These are phyloP conservation scores for Taiwanofungus camphoratus DNA, from an alignment of 1,284 basidiomycete species.

Conservation along the genomic window DNA sequence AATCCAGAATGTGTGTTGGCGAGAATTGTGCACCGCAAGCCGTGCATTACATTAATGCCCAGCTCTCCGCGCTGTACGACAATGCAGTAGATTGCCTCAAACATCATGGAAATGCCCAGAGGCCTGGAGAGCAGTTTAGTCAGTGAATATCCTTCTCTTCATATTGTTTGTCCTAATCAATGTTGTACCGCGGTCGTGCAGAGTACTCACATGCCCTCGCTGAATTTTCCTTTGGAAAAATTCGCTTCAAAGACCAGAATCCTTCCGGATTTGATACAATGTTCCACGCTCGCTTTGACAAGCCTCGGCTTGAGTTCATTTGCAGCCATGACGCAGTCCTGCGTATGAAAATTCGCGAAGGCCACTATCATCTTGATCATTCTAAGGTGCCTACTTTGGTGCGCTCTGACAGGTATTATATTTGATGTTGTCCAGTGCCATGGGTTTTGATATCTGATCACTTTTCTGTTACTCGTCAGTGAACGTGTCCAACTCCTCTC, in stretches of 20 bases:
- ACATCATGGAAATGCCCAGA: conserved; percentile 16
- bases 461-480: too few species aligned
- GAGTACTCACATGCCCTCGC: conserved; percentile 20
- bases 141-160: conserved; percentile 3
- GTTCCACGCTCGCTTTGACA: conserved; percentile 21
- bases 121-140: conserved; percentile 13
- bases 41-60: conserved; percentile 28
- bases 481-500: conserved; percentile 5
- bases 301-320: conserved; percentile 23
- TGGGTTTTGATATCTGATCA: conserved; percentile 9
- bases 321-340: conserved; percentile 27
- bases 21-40: conserved; percentile 27
- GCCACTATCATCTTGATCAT: conserved; percentile 21
- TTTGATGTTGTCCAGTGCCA: neutral
- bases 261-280: conserved; percentile 12
- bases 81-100: conserved; percentile 22
- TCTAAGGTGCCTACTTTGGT: conserved; percentile 8
- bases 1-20: conserved; percentile 25
- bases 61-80: conserved; percentile 24
- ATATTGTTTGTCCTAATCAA: conserved; percentile 1
- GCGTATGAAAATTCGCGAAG: conserved; percentile 19
- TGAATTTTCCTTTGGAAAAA: conserved; percentile 16
- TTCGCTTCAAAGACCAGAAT: conserved; percentile 4
- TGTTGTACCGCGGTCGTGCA: neutral
- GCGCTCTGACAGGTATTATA: conserved; percentile 9